Evolutionary conservation across 1,139 yeast species (phyloP).

Genomic region (Candida sp.): DNA sequence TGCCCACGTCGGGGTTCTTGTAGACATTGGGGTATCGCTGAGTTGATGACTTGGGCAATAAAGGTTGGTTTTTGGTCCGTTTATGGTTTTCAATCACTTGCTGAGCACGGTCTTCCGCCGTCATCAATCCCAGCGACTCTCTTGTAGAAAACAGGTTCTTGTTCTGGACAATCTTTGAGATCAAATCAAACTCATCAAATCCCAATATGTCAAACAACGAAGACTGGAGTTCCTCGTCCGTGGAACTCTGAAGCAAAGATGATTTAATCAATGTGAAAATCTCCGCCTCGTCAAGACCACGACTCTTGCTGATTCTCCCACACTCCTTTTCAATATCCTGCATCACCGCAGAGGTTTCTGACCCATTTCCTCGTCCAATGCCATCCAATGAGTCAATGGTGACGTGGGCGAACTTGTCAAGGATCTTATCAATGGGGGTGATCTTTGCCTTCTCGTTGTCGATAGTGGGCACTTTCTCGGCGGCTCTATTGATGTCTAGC

Average conservation of each 20-base stretch:
- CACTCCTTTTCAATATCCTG: slow-evolving; percentile 31
- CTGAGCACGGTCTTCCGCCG: slow-evolving; percentile 61
- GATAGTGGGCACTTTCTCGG: slow-evolving; percentile 31
- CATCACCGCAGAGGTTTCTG: slow-evolving; percentile 11
- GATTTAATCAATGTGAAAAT: slow-evolving; percentile 25
- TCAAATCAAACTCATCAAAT: slow-evolving; percentile 81
- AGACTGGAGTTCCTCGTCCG: slow-evolving; percentile 70
- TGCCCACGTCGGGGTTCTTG: slow-evolving; percentile 69
- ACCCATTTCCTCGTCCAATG: slow-evolving; percentile 14
- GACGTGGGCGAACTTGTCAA: slow-evolving; percentile 33
- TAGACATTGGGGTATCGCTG: slow-evolving; percentile 88
- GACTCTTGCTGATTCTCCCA: slow-evolving; percentile 26
- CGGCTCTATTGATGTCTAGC: slow-evolving; percentile 27
- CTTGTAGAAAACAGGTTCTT: slow-evolving; percentile 33
- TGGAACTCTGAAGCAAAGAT: slow-evolving; percentile 30
- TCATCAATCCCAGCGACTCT: slow-evolving; percentile 35
- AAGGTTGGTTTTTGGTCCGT: slow-evolving; percentile 51
- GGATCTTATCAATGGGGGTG: slow-evolving; percentile 29
- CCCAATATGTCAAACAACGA: slow-evolving; percentile 80
- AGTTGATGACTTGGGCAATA: slow-evolving; percentile 49
- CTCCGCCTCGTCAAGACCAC: slow-evolving; percentile 29
- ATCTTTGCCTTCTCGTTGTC: slow-evolving; percentile 35
- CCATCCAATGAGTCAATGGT: slow-evolving; percentile 36
- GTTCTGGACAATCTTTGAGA: slow-evolving; percentile 65
- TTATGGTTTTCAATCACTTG: slow-evolving; percentile 60